Evolutionary conservation across 306 rosid genomes (phyloP).

Genomic region (Sophora flavescens): DNA sequence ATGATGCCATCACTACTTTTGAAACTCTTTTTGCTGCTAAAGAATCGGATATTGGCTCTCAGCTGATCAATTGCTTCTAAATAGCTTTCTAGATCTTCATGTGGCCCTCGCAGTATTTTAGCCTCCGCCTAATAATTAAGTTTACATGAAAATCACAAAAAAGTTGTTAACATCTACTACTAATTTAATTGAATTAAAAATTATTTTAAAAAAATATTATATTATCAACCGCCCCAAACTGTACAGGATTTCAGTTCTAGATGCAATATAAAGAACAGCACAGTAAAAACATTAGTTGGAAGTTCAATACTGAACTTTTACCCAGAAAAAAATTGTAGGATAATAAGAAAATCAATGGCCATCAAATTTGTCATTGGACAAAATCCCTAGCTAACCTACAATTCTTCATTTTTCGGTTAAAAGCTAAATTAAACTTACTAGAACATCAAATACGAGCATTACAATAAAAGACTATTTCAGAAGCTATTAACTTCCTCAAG

Average conservation of each 20-base stretch:
- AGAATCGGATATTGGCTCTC: constrained; percentile 66
- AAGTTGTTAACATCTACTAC: not conserved
- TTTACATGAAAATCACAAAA: constrained; percentile 33
- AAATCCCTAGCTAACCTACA: no score
- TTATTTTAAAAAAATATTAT: not conserved
- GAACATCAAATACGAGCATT: constrained; percentile 3
- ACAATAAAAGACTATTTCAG: not conserved
- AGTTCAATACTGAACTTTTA: constrained; percentile 12
- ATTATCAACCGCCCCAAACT: not conserved
- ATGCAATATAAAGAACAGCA: constrained; percentile 17
- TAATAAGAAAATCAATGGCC: not conserved
- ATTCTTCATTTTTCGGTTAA: no score
- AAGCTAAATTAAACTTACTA: not conserved
- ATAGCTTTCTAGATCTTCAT: constrained; percentile 94
- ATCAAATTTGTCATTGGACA: not conserved
- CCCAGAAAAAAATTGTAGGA: not conserved
- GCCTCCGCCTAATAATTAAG: constrained; percentile 84
- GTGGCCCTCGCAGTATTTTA: constrained; percentile 93
- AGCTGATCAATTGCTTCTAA: constrained; percentile 86
- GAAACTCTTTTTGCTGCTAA: constrained; percentile 68
- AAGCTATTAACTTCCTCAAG: constrained; percentile 29
- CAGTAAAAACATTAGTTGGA: not conserved
- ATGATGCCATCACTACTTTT: constrained; percentile 69
- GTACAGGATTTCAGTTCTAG: constrained; percentile 11
- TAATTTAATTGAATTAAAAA: constrained; percentile 22